Conservation (phyloP, 2,329 filamentous ascomycete genomes). For the Aspergillus sp. region DNA sequence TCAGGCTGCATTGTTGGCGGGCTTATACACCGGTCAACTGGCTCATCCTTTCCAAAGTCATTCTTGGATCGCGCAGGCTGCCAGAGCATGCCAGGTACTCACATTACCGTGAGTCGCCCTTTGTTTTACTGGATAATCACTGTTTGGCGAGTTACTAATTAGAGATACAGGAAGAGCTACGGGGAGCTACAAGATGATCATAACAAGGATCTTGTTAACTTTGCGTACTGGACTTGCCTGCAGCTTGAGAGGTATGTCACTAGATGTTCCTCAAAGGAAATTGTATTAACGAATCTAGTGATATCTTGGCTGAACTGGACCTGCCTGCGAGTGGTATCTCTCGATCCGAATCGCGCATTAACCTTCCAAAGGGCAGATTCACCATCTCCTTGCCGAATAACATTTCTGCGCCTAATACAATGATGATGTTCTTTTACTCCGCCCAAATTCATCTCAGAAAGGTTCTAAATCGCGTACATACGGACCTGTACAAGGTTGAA, state of each 20-base stretch:
- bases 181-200: slow-evolving; percentile 29
- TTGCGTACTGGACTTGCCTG: slow-evolving; percentile 90
- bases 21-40: slow-evolving; percentile 85
- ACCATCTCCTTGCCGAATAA: slow-evolving; percentile 34
- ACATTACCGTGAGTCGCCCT: slow-evolving; percentile 60
- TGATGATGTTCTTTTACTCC: slow-evolving; percentile 58
- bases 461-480: slow-evolving; percentile 57
- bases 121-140: slow-evolving; percentile 15
- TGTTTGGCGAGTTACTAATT: slow-evolving; percentile 4
- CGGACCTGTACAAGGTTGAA: slow-evolving; percentile 52
- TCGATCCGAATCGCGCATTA: slow-evolving; percentile 51
- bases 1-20: slow-evolving; percentile 80
- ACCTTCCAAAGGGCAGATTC: slow-evolving; percentile 38
- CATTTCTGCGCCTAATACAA: slow-evolving; percentile 34
- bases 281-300: slow-evolving; percentile 51
- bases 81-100: slow-evolving; percentile 66
- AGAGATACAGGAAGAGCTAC: slow-evolving; percentile 32
- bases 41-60: slow-evolving; percentile 85
- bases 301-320: slow-evolving; percentile 84
- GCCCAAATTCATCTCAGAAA: slow-evolving; percentile 63
- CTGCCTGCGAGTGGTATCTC: slow-evolving; percentile 63
- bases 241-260: slow-evolving; percentile 76
- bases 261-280: background rate
- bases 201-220: slow-evolving; percentile 62
- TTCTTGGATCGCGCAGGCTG: slow-evolving; percentile 64